Evolutionary conservation across 2,329 filamentous ascomycete species (phyloP), one percentile per base, ranked within the genome.

Genomic region (Aureobasidium uvarum): DNA sequence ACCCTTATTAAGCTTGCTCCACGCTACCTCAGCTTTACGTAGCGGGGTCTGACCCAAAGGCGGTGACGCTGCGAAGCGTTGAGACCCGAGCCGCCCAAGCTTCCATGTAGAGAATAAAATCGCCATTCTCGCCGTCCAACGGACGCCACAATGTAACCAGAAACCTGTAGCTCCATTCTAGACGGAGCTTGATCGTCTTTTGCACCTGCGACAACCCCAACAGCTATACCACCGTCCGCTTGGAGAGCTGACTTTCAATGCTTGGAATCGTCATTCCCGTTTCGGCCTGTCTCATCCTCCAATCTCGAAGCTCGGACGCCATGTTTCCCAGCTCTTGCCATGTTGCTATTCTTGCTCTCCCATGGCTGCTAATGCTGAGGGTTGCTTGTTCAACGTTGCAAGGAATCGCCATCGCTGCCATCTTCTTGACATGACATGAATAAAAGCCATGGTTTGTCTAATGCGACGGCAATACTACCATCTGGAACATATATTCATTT

Each of bases 41-140:
- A 46, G 60, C 51, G 60, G 60, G 60, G 60, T 41, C 43, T 28
- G 23, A 7, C 43, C 43, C 56, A 4, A 50, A 62, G 60, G 60
- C 60, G 25, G 48, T 54, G 60, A 43, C 46, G 60, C 16, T 25
- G 38, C 31, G 36, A 63, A 54, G 28, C 60, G 60, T 63, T 63
- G 60, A 63, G 60, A 63, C 46, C 56, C 33, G 39, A 38, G 41
- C 56, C 41, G 43, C 56, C 56, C 31, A 36, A 50, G 58, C 45
- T 60, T 60, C 56, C 18, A 59, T 33, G 45, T 10, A 25, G 20
- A 39, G 54, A 11, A 18, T 11, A 41, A 56, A 39, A 28, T 25
- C 23, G 36, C 54, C 23, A 33, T 36, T 20, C 28, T 25, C 23
- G 36, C 54, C 23, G 20, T 36, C 31, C 28, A 60, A 45, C 38